A percentile compares a stretch with the other conserved stretches of the same genome.
These are phyloP conservation scores for Inosperma sp. DNA, from an alignment of 768 basidiomycete species.

Conservation along the genomic window DNA sequence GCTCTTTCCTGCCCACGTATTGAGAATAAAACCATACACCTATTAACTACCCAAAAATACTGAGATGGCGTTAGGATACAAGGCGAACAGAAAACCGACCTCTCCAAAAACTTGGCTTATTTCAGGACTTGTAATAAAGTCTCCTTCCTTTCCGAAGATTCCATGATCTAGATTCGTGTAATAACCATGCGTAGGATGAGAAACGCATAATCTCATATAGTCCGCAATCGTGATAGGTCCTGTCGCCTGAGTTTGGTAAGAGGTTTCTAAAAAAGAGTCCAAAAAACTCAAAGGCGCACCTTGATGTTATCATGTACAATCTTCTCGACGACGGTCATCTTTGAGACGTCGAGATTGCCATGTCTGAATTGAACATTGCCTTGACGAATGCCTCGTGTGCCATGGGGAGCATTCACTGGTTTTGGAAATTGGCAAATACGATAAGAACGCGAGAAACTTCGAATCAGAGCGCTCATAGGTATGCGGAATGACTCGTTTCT, in stretches of 20 bases:
- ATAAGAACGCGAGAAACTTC: background rate
- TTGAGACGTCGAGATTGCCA: conserved; percentile 4
- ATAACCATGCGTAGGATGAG: conserved; percentile 89
- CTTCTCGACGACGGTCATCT: conserved; percentile 51
- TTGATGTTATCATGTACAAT: conserved; percentile 69
- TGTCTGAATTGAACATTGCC: conserved; percentile 1
- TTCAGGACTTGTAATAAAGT: conserved; percentile 96
- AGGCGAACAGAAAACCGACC: conserved; percentile 44
- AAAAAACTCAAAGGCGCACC: conserved; percentile 33
- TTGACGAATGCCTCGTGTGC: background rate
- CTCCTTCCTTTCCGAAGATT: conserved; percentile 83
- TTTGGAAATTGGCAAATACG: background rate
- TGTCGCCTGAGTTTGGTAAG: conserved; percentile 56
- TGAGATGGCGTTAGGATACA: conserved; percentile 30
- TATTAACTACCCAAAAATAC: conserved; percentile 55
- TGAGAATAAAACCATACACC: conserved; percentile 82
- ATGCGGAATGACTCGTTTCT: conserved; percentile 11
- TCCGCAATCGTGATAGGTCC: conserved; percentile 85
- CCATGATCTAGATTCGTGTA: conserved; percentile 72
- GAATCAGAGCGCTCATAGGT: conserved; percentile 18
- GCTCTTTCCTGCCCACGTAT: conserved; percentile 49
- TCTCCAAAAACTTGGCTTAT: conserved; percentile 97
- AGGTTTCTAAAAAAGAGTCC: background rate
- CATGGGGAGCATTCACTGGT: background rate
- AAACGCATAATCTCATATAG: conserved; percentile 89